Conservation (phyloP, 257 asterid species). For the Galeopsis tetrahit region DNA sequence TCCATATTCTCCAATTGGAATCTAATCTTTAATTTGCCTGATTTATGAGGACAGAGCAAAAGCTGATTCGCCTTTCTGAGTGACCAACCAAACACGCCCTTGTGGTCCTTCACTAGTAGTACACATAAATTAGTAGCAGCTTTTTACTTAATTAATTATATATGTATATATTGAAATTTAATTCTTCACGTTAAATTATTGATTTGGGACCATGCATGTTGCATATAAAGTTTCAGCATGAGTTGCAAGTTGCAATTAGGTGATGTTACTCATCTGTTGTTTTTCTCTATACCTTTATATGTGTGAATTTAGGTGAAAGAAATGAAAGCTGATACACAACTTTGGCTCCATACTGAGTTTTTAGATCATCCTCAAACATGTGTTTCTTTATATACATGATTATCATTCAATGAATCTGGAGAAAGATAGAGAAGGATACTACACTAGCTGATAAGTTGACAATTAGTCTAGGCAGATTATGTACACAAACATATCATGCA, state of each 20-base stretch:
- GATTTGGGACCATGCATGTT: conserved; percentile 8
- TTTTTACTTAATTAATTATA: too few species aligned
- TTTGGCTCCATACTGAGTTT: background rate
- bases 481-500: background rate
- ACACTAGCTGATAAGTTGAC: background rate
- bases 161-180: background rate
- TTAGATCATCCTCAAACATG: background rate
- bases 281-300: background rate
- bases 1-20: too few species aligned
- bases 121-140: too few species aligned
- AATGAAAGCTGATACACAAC: background rate
- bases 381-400: background rate
- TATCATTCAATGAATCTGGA: conserved; percentile 2
- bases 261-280: background rate
- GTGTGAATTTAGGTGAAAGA: background rate
- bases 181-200: background rate
- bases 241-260: background rate
- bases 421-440: background rate
- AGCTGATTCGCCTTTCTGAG: too few species aligned
- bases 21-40: too few species aligned
- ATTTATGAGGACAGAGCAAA: too few species aligned
- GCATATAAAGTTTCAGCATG: background rate
- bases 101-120: too few species aligned
- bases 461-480: background rate
- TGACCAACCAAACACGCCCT: too few species aligned